These are phyloP conservation scores for Chernovozyma aurita DNA, from an alignment of 1,139 yeast genomes.

Conservation along the genomic window DNA sequence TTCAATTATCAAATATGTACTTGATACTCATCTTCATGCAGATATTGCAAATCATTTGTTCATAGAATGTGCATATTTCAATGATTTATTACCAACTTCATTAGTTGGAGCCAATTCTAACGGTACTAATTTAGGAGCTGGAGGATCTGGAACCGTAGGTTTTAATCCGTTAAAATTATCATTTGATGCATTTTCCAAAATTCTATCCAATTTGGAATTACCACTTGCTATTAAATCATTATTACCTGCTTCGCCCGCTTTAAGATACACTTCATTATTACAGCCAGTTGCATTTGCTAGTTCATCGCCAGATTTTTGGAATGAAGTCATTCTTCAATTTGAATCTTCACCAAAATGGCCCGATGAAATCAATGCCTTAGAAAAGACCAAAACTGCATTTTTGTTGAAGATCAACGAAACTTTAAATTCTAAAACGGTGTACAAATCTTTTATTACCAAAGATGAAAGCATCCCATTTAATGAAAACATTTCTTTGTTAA, in stretches of 20 bases:
- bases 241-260: constrained; percentile 65
- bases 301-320: constrained; percentile 76
- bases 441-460: constrained; percentile 53
- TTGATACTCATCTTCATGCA: constrained; percentile 58
- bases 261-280: constrained; percentile 69
- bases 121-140: constrained; percentile 46
- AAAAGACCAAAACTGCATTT: constrained; percentile 87
- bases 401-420: constrained; percentile 66
- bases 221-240: constrained; percentile 74
- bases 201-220: constrained; percentile 48
- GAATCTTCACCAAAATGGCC: constrained; percentile 96
- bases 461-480: constrained; percentile 69
- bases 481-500: constrained; percentile 52
- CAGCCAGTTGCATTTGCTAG: constrained; percentile 82
- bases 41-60: constrained; percentile 38
- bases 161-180: constrained; percentile 58
- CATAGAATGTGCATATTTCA: constrained; percentile 41
- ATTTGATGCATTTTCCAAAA: constrained; percentile 62
- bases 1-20: constrained; percentile 58
- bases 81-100: constrained; percentile 54
- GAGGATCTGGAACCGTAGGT: constrained; percentile 21
- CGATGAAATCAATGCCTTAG: constrained; percentile 79
- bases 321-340: constrained; percentile 77
- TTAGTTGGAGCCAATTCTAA: constrained; percentile 51
- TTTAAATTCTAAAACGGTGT: constrained; percentile 47